Evolutionary conservation across 805 yeast genomes (phyloP).

Genomic region (Lipomyces yamadae): DNA sequence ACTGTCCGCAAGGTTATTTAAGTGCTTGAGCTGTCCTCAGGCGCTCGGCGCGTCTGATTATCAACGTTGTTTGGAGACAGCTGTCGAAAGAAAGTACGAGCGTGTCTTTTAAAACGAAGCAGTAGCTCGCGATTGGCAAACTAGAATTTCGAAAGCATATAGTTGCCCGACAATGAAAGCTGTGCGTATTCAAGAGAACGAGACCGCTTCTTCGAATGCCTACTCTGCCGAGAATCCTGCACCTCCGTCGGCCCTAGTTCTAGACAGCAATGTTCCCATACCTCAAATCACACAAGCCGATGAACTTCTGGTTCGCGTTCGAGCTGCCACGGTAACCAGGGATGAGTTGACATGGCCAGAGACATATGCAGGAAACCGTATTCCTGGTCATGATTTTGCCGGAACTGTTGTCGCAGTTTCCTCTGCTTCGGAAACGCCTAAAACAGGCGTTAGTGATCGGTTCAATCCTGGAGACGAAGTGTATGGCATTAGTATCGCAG

Average conservation of each 20-base stretch:
- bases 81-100: no score
- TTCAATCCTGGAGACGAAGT: conserved; percentile 7
- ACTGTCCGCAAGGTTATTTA: background rate
- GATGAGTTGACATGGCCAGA: conserved; percentile 6
- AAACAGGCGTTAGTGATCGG: background rate
- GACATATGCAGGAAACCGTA: background rate
- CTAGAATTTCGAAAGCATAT: background rate
- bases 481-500: background rate
- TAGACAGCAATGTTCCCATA: background rate
- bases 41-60: background rate
- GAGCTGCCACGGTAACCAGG: conserved; percentile 1
- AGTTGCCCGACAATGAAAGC: background rate
- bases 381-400: conserved; percentile 4
- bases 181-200: background rate
- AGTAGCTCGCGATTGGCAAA: background rate
- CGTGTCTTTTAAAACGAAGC: no score
- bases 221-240: background rate
- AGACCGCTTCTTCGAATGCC: background rate
- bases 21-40: background rate
- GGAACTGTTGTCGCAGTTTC: conserved; percentile 2
- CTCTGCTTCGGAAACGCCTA: background rate
- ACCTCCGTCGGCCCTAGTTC: background rate
- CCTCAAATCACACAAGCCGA: background rate
- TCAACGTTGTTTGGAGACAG: no score
- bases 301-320: background rate